Conservation (phyloP, 495 filamentous ascomycete genomes). For the Talaromyces proteolyticus region DNA sequence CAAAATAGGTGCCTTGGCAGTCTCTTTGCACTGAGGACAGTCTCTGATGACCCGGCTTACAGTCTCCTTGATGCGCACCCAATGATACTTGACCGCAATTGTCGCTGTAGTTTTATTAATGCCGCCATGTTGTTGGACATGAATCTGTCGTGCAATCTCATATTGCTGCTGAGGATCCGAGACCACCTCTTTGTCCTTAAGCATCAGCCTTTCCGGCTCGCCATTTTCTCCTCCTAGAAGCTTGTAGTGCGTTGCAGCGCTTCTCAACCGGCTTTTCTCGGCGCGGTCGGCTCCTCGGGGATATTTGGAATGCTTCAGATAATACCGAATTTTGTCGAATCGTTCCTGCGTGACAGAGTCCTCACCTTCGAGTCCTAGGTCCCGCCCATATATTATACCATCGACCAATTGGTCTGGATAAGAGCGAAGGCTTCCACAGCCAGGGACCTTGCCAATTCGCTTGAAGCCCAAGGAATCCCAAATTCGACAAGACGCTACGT, state of each 20-base stretch:
- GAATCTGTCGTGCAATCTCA: conserved; percentile 74
- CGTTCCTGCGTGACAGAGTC: conserved; percentile 92
- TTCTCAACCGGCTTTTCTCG: conserved; percentile 89
- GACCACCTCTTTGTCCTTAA: conserved; percentile 97
- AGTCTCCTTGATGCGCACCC: conserved; percentile 98
- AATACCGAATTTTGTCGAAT: conserved; percentile 97
- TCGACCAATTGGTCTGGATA: conserved; percentile 78
- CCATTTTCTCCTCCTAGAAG: conserved; percentile 45
- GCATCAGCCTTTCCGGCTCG: conserved; percentile 74
- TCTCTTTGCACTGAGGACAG: conserved; percentile 84
- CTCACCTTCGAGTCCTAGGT: conserved; percentile 70
- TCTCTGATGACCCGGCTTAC: conserved; percentile 91
- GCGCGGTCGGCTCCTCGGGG: conserved; percentile 89
- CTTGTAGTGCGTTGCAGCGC: conserved; percentile 94
- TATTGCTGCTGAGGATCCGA: conserved; percentile 88
- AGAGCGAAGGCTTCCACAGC: conserved; percentile 77
- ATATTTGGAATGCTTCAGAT: conserved; percentile 92
- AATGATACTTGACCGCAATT: conserved; percentile 92
- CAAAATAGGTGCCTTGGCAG: conserved; percentile 48
- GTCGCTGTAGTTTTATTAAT: conserved; percentile 97
- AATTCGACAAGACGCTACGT: conserved; percentile 88
- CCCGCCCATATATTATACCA: conserved; percentile 94
- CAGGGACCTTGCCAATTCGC: conserved; percentile 86
- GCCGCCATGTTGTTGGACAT: conserved; percentile 76
- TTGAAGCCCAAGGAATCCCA: conserved; percentile 99